Conservation (phyloP, 2,329 filamentous ascomycete genomes). For the Diaporthe sp. region DNA sequence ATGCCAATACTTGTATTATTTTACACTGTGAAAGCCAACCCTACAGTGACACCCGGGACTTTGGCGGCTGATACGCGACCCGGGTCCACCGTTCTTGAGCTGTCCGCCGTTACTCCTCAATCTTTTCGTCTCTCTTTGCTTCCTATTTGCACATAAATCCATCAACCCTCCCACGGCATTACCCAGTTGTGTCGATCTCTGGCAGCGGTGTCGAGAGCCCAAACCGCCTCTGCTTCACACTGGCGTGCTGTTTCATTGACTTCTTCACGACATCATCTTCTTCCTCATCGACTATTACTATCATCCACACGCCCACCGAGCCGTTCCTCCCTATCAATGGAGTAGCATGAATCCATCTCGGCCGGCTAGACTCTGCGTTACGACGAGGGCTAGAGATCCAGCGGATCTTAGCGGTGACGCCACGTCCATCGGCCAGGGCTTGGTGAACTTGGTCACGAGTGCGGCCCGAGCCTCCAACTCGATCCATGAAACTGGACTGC, state of each 20-base stretch:
- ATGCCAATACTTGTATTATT: not conserved
- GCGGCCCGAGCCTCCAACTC: slow-evolving; percentile 60
- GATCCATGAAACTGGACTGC: slow-evolving; percentile 66
- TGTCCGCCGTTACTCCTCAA: not conserved
- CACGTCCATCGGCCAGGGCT: slow-evolving; percentile 75
- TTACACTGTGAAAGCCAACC: not conserved
- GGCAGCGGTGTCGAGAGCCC: not conserved
- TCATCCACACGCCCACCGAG: slow-evolving; percentile 81
- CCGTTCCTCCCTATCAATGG: slow-evolving; percentile 75
- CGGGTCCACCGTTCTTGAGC: not conserved
- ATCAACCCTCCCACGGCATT: not conserved
- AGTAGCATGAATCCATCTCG: slow-evolving; percentile 83
- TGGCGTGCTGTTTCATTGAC: not conserved
- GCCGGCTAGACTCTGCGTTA: slow-evolving; percentile 59
- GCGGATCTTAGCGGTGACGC: slow-evolving; percentile 78
- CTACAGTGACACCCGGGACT: not conserved
- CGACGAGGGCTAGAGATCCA: slow-evolving; percentile 68
- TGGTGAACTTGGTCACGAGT: slow-evolving; percentile 59
- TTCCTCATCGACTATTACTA: slow-evolving; percentile 77
- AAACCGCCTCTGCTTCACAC: not conserved
- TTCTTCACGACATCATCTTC: not conserved
- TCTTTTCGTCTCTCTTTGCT: too few species aligned
- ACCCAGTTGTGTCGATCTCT: not conserved
- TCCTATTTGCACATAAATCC: too few species aligned
- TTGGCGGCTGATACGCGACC: not conserved